Conservation (phyloP, 768 basidiomycete genomes). For the Collybiopsis confluens region DNA sequence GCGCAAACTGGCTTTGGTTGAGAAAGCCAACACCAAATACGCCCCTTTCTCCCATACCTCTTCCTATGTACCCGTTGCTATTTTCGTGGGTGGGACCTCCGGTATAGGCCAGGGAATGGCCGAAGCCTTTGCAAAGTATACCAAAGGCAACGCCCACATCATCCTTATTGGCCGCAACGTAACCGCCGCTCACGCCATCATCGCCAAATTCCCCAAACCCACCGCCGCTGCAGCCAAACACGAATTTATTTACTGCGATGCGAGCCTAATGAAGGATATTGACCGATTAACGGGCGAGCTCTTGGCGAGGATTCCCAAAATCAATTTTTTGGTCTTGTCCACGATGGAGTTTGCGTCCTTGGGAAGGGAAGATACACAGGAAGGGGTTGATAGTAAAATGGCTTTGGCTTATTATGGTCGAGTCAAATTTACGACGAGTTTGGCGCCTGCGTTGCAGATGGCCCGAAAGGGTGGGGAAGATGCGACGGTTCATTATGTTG, state of each 20-base stretch:
- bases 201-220: conserved; percentile 20
- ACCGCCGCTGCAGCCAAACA: conserved; percentile 14
- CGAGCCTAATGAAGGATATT: conserved; percentile 27
- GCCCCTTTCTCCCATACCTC: neutral
- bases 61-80: conserved; percentile 7
- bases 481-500: conserved; percentile 28
- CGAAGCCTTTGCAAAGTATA: conserved; percentile 25
- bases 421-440: conserved; percentile 29
- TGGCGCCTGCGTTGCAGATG: conserved; percentile 24
- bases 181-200: conserved; percentile 21
- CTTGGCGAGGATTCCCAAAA: conserved; percentile 19
- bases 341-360: conserved; percentile 23
- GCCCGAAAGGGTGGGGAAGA: conserved; percentile 29
- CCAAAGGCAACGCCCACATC: conserved; percentile 30
- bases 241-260: conserved; percentile 31
- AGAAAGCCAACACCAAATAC: no score
- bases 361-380: conserved; percentile 27
- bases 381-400: conserved; percentile 31
- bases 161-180: conserved; percentile 29
- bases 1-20: no score
- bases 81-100: conserved; percentile 14
- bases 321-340: conserved; percentile 30
- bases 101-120: conserved; percentile 25
- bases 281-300: conserved; percentile 21
- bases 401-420: conserved; percentile 31